These are phyloP conservation scores for Grosmannia clavigera DNA, from an alignment of 2,329 filamentous ascomycete species.

Conservation along the genomic window DNA sequence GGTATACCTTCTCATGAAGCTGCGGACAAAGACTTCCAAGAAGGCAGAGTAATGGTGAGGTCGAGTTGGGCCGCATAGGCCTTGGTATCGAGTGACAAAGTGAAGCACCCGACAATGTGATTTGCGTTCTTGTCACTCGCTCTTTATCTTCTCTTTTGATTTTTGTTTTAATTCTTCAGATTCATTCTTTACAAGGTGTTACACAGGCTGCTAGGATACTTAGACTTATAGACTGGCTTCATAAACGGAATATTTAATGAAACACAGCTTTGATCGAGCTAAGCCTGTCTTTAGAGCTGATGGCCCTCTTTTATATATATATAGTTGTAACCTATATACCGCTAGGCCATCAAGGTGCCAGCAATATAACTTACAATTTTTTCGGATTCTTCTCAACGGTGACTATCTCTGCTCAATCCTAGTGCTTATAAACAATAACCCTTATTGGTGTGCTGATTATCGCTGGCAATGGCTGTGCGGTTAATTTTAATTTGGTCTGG, in stretches of 20 bases:
- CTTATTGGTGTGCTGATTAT: no score
- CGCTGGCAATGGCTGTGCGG: no score
- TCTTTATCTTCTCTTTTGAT: not conserved
- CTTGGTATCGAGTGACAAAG: not conserved
- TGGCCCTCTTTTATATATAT: not conserved
- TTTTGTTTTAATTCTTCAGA: not conserved
- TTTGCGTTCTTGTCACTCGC: not conserved
- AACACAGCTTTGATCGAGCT: not conserved
- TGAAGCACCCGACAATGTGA: not conserved
- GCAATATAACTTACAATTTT: no score
- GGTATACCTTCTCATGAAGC: constrained; percentile 34
- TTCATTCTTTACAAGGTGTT: not conserved
- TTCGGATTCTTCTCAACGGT: no score
- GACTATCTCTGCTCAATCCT: no score
- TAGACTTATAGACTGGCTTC: not conserved
- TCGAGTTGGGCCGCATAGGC: not conserved
- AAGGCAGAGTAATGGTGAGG: constrained; percentile 24
- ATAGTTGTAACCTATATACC: no score
- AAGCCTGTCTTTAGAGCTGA: not conserved
- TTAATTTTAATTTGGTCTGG: no score
- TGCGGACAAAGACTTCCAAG: constrained; percentile 35
- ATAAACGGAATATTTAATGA: not conserved
- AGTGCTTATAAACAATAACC: no score
- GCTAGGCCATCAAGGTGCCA: no score
- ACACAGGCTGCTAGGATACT: not conserved